Evolutionary conservation across 2,329 filamentous ascomycete genomes (phyloP).

Genomic region (Fusarium algeriense): DNA sequence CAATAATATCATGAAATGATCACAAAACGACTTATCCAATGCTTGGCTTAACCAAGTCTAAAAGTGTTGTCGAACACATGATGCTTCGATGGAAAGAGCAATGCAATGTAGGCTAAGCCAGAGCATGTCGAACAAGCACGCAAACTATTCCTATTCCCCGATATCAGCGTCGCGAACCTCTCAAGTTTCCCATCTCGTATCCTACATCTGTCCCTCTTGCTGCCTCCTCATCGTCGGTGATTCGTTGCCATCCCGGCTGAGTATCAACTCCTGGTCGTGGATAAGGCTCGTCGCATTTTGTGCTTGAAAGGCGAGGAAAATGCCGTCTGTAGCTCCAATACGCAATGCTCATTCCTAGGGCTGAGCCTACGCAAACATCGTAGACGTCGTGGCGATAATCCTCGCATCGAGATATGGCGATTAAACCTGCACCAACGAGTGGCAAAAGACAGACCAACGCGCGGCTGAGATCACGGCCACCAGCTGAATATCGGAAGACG

Average conservation of each 20-base stretch:
- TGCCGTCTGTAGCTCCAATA: constrained; percentile 76
- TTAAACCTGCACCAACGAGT: constrained; percentile 72
- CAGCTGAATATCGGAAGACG: constrained; percentile 62
- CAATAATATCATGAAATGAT: constrained; percentile 51
- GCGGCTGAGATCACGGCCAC: constrained; percentile 65
- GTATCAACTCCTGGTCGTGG: constrained; percentile 58
- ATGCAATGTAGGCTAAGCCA: constrained; percentile 23
- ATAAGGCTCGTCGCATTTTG: constrained; percentile 69
- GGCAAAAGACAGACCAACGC: constrained; percentile 70
- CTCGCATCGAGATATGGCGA: constrained; percentile 76
- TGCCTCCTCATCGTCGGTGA: constrained; percentile 67
- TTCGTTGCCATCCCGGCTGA: constrained; percentile 55
- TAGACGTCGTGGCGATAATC: constrained; percentile 80
- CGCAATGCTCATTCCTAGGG: constrained; percentile 70
- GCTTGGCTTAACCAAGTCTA: constrained; percentile 28
- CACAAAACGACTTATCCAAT: constrained; percentile 32
- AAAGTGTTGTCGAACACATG: constrained; percentile 3
- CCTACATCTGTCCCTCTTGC: constrained; percentile 54
- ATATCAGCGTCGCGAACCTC: constrained; percentile 45
- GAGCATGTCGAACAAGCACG: constrained; percentile 20
- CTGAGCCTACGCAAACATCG: constrained; percentile 72
- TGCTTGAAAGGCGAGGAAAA: constrained; percentile 67
- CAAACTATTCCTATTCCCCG: constrained; percentile 44
- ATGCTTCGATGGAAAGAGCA: constrained; percentile 12
- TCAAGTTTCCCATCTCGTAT: constrained; percentile 51